Percentiles rank a stretch among this genome's conserved stretches.
Evolutionary conservation across 169 alveolate species (phyloP).

Genomic region (Plasmodium coatneyi): DNA sequence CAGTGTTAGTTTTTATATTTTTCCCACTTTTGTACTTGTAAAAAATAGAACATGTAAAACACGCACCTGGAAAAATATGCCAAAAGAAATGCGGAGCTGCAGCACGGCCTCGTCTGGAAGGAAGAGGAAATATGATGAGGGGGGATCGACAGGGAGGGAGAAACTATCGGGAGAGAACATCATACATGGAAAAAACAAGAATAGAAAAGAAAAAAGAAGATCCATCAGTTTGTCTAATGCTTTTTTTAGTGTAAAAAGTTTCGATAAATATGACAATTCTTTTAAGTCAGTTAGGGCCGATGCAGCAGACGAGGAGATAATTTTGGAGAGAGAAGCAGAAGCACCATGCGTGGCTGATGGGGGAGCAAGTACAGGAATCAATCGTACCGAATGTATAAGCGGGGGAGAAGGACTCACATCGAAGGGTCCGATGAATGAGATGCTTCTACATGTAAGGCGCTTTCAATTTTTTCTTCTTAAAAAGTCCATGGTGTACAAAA

Average conservation of each 20-base stretch:
- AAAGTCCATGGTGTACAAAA: constrained; percentile 29
- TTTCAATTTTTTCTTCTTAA: constrained; percentile 13
- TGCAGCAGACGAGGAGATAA: neutral
- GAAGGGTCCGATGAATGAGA: neutral
- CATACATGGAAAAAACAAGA: neutral
- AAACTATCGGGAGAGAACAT: neutral
- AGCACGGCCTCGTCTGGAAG: constrained; percentile 27
- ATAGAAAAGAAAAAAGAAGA: constrained; percentile 24
- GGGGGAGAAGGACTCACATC: neutral
- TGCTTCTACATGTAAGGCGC: neutral
- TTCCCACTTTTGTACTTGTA: neutral
- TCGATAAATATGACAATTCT: constrained; percentile 7
- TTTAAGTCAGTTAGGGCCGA: neutral
- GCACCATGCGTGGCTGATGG: neutral
- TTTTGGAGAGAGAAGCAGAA: neutral
- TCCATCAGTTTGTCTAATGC: constrained; percentile 33
- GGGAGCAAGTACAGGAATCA: neutral
- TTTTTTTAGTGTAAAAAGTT: constrained; percentile 19
- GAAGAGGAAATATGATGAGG: constrained; percentile 26
- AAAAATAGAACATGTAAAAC: constrained; percentile 3
- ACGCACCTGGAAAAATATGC: neutral
- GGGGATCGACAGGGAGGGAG: neutral
- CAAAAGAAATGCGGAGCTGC: constrained; percentile 31
- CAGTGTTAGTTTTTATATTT: neutral
- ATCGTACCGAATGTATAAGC: neutral